These are phyloP conservation scores for Buddleja alternifolia DNA, from an alignment of 257 asterid genomes.

Conservation along the genomic window DNA sequence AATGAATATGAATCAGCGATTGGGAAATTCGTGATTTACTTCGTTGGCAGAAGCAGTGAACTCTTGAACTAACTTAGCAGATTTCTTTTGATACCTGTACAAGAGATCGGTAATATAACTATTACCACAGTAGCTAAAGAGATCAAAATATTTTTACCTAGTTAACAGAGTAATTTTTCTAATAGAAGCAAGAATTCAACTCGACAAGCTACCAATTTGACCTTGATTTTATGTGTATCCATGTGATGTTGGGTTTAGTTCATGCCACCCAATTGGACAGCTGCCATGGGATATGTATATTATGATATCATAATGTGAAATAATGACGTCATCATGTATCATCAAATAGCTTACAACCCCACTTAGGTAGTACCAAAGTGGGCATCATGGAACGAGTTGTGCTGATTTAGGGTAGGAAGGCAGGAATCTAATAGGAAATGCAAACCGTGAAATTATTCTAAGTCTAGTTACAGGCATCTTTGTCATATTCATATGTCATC, in stretches of 20 bases:
- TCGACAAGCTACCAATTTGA: not conserved
- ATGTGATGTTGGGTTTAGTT: too few relatives aligned
- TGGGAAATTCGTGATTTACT: conserved; percentile 46
- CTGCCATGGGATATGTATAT: too few relatives aligned
- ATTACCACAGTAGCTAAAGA: conserved; percentile 23
- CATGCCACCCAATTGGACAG: too few relatives aligned
- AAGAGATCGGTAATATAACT: conserved; percentile 8
- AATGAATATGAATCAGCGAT: conserved; percentile 6
- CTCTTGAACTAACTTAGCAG: conserved; percentile 89
- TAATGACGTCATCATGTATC: not conserved
- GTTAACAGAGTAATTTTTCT: conserved; percentile 8
- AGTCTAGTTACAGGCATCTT: conserved; percentile 6
- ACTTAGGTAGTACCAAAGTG: too few relatives aligned
- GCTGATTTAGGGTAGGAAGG: too few relatives aligned
- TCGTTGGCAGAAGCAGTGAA: conserved; percentile 92
- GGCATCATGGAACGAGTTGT: too few relatives aligned
- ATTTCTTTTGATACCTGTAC: conserved; percentile 86
- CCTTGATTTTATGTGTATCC: not conserved
- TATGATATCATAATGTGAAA: not conserved
- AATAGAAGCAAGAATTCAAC: conserved; percentile 2
- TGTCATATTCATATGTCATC: conserved; percentile 4
- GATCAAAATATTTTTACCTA: conserved; percentile 3
- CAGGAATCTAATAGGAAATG: too few relatives aligned
- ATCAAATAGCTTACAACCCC: not conserved
- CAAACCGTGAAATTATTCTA: too few relatives aligned